Evolutionary conservation across 2,329 filamentous ascomycete species (phyloP).

Genomic region (Trichoderma atroviride): DNA sequence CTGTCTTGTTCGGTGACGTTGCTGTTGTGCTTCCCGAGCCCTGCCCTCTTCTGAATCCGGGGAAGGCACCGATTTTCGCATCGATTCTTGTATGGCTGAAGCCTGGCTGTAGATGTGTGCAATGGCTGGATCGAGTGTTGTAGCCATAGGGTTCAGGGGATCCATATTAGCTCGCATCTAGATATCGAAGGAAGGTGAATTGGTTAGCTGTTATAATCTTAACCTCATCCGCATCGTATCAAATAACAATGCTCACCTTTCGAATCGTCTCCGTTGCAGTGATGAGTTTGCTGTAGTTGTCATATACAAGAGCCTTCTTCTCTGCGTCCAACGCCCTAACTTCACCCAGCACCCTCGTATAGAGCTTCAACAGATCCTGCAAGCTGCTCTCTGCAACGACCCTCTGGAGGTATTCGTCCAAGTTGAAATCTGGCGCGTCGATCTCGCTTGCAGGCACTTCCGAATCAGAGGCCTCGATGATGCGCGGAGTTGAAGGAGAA

Average conservation of each 20-base stretch:
- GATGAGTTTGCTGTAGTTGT: constrained; percentile 97
- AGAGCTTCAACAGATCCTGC: constrained; percentile 69
- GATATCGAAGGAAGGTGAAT: neutral
- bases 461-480: constrained; percentile 52
- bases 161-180: constrained; percentile 82
- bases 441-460: constrained; percentile 71
- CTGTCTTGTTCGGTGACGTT: constrained; percentile 50
- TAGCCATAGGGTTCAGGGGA: constrained; percentile 72
- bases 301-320: constrained; percentile 95
- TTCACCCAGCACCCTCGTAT: constrained; percentile 74
- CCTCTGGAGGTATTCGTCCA: constrained; percentile 66
- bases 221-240: neutral
- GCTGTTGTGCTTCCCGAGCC: constrained; percentile 39
- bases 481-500: constrained; percentile 40
- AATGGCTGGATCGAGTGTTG: constrained; percentile 72
- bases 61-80: constrained; percentile 52
- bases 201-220: neutral
- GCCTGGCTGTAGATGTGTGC: constrained; percentile 71
- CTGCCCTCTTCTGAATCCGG: constrained; percentile 47
- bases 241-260: constrained; percentile 51
- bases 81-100: constrained; percentile 54
- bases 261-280: constrained; percentile 95
- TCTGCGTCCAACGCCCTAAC: constrained; percentile 91
- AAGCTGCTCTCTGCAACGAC: constrained; percentile 65
- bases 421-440: constrained; percentile 72